Evolutionary conservation across 148 eudicot species (phyloP).

Genomic region (Oxyria digyna): DNA sequence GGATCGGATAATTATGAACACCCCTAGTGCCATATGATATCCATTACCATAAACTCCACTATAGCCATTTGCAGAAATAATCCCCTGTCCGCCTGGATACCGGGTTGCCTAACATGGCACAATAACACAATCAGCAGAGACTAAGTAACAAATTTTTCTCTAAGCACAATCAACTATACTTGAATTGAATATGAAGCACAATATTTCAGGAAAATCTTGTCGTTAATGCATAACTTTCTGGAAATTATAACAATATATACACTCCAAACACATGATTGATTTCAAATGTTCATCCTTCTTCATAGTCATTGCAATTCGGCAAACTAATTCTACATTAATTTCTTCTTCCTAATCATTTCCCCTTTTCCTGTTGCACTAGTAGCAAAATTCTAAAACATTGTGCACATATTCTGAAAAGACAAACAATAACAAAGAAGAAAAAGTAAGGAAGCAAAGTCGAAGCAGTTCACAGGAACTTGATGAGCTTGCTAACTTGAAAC

Average conservation of each 20-base stretch:
- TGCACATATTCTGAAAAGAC: too few species aligned
- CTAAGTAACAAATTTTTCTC: not conserved
- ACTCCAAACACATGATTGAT: not conserved
- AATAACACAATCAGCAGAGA: not conserved
- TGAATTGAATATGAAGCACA: not conserved
- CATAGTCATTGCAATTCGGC: not conserved
- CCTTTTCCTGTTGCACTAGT: too few species aligned
- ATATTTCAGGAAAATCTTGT: not conserved
- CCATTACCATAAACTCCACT: too few species aligned
- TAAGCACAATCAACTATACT: not conserved
- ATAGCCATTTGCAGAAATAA: too few species aligned
- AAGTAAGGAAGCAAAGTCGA: too few species aligned
- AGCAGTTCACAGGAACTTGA: not conserved
- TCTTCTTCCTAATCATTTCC: too few species aligned
- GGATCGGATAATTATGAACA: too few species aligned
- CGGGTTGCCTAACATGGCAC: too few species aligned
- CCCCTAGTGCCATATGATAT: too few species aligned
- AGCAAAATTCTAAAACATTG: too few species aligned
- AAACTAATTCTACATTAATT: not conserved
- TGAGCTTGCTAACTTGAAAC: not conserved
- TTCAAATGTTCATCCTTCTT: not conserved
- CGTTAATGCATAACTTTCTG: not conserved
- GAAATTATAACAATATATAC: not conserved
- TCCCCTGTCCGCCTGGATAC: too few species aligned
- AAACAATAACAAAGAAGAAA: too few species aligned